Evolutionary conservation across 768 basidiomycete species (phyloP), one percentile per base, ranked within the genome.

Genomic region (Dacryopinax spathularia): DNA sequence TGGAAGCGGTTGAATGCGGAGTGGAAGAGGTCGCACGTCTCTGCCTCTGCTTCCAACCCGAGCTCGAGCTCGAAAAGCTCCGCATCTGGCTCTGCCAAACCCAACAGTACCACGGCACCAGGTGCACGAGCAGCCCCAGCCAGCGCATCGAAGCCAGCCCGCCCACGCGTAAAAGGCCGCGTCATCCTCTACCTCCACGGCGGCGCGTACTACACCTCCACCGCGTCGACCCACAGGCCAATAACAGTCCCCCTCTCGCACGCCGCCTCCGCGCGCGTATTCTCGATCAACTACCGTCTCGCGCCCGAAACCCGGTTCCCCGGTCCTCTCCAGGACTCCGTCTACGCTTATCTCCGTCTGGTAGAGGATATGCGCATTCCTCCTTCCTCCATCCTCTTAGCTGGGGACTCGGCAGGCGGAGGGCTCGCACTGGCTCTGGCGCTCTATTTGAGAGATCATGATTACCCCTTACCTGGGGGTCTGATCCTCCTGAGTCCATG

Each of bases 301-400:
- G 94, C 95, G 0, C 95, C 95, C 0, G 95, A 99, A 74, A 92
- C 92, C 3, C 81, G 83, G 41, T 99, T 98, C 74, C 95, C 95
- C 0, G 90, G 93, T 0, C 89, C 92, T 43, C 74, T 88, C 5
- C 84, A 86, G 68, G 95, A 99, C 69, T 89, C 86, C 22, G 89
- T 93, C 61, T 82, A 79, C 39, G 89, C 86, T 0, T 99, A 97
- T 72, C 78, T 99, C 67, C 81, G 94, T 20, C 80, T 99, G 22
- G 80, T 86, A 1, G 86, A 91, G 63, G 92, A 96, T 65, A 82
- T 98, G 41, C 84, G 86, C 56, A 91, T 98, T 60, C 91, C 92
- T 2, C 82, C 95, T 0, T 87, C 91, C 74, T 96, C 95, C 68
- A 88, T 98, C 65, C 78, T 92, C 61, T 70, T 96, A 61, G 84